These are phyloP conservation scores for Barnettozyma populi DNA, from an alignment of 805 yeast species.

Conservation along the genomic window DNA sequence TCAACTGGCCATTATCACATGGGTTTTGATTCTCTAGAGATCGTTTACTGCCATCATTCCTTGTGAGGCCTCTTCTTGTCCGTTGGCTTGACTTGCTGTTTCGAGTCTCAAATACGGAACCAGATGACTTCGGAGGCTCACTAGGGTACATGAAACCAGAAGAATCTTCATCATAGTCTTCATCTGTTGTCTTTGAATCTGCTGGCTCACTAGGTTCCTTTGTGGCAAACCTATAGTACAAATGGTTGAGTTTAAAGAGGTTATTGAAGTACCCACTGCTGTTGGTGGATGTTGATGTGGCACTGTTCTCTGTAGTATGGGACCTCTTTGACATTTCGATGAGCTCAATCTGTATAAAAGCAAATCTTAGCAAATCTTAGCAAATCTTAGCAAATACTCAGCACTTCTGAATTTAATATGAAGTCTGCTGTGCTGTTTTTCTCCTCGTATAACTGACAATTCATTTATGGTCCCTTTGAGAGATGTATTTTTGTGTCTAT, in stretches of 20 bases:
- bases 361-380: neutral
- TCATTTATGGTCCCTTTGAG: neutral
- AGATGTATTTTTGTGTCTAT: too few species aligned
- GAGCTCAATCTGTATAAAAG: neutral
- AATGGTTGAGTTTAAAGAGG: slow-evolving; percentile 9
- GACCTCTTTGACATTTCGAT: neutral
- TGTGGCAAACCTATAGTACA: slow-evolving; percentile 6
- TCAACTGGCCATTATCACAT: neutral
- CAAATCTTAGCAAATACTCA: neutral
- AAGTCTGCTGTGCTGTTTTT: too few species aligned
- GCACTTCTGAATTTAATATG: neutral
- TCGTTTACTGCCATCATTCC: neutral
- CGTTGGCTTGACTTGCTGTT: neutral
- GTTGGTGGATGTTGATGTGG: slow-evolving; percentile 1
- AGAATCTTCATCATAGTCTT: neutral
- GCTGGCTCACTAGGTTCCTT: neutral
- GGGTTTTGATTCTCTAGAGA: neutral
- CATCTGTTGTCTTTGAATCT: neutral
- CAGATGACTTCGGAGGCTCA: slow-evolving; percentile 1
- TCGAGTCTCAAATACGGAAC: neutral
- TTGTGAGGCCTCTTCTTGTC: neutral
- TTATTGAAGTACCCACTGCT: slow-evolving; percentile 9
- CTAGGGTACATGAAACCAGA: neutral
- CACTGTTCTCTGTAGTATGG: neutral
- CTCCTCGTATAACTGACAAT: neutral